These are phyloP conservation scores for Oenanthe sinensis DNA, from an alignment of 129 eudicot genomes.

Conservation along the genomic window DNA sequence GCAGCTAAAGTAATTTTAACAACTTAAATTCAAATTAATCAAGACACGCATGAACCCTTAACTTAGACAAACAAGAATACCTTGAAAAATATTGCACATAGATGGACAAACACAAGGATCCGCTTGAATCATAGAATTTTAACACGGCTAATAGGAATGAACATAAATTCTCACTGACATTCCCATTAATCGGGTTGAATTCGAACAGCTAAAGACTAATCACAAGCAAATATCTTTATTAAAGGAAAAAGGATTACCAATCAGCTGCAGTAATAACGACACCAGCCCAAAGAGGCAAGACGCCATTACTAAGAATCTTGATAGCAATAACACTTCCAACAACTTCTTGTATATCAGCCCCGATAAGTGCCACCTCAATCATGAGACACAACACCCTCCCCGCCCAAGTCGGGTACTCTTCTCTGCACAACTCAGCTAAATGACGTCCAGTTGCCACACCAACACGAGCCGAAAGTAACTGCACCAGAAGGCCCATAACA, in stretches of 20 bases:
- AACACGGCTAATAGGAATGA: too few relatives aligned
- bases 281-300: conserved; percentile 92
- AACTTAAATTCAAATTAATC: neutral
- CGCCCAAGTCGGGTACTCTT: conserved; percentile 92
- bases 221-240: too few relatives aligned
- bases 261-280: conserved; percentile 80
- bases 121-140: too few relatives aligned
- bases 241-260: conserved; percentile 39
- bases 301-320: conserved; percentile 68
- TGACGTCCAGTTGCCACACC: conserved; percentile 91
- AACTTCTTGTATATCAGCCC: conserved; percentile 93
- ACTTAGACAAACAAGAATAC: neutral
- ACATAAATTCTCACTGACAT: too few relatives aligned
- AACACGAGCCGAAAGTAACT: conserved; percentile 76
- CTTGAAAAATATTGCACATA: neutral
- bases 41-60: neutral
- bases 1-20: too few relatives aligned
- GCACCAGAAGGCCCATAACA: conserved; percentile 81
- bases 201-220: too few relatives aligned
- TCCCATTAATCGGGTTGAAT: too few relatives aligned
- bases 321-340: conserved; percentile 98
- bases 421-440: conserved; percentile 88
- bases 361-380: conserved; percentile 89
- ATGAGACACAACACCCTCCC: conserved; percentile 69
- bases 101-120: neutral